A percentile compares a stretch with the other conserved stretches of the same genome.
Evolutionary conservation across 371 early-diverging fungal species (phyloP).

Genomic region (Amoeboaphelidium protococcarum): DNA sequence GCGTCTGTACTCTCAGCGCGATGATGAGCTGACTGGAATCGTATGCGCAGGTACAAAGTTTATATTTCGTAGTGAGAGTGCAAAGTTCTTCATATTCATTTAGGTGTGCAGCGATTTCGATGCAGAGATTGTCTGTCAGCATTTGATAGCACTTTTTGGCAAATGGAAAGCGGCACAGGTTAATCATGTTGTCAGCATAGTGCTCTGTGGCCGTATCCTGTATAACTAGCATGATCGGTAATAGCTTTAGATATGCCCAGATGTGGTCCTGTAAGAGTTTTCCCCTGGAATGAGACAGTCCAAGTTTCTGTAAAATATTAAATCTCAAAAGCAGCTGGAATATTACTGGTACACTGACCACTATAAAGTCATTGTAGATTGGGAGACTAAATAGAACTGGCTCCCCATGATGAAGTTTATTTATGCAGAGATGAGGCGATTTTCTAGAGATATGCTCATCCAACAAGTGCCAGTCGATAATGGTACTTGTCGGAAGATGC

Average conservation of each 20-base stretch:
- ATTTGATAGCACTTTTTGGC: constrained; percentile 61
- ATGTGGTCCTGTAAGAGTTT: no score
- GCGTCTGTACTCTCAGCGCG: neutral
- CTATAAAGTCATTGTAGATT: no score
- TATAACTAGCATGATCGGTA: constrained; percentile 29
- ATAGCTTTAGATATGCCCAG: no score
- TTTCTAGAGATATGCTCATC: no score
- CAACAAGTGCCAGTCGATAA: no score
- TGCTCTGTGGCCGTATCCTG: constrained; percentile 66
- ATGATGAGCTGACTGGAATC: constrained; percentile 11
- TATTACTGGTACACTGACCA: no score
- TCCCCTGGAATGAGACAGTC: no score
- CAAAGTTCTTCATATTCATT: constrained; percentile 69
- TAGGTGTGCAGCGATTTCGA: constrained; percentile 80
- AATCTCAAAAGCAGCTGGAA: no score
- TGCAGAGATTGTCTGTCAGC: constrained; percentile 66
- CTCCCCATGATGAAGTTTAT: no score
- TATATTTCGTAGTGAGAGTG: constrained; percentile 81
- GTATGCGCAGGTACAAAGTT: constrained; percentile 60
- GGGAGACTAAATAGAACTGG: no score
- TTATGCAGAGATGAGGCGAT: no score
- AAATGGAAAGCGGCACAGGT: constrained; percentile 56
- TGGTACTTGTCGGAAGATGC: constrained; percentile 4
- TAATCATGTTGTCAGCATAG: constrained; percentile 85
- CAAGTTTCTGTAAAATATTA: no score